Base-by-base conservation (phyloP, 495 filamentous ascomycete species). In the Aspergillus carlsbadensis region DNA sequence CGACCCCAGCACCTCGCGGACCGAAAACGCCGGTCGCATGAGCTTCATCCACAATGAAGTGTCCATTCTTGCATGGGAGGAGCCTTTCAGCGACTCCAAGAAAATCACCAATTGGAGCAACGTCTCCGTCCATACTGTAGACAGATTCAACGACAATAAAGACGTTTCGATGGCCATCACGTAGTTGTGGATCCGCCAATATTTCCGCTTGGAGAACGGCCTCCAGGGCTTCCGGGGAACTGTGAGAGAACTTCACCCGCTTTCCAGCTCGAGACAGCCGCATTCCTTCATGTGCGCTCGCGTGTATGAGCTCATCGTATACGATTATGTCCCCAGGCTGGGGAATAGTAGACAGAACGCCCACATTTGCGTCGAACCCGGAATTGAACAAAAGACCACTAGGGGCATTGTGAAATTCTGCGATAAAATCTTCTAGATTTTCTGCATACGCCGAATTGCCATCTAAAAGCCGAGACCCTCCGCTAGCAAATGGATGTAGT, bases 41-140 rank as follows among this genome's bases (percentile, higher is more conserved):
- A 3, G 89, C 90, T 68, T 94, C 90, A 57, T 94, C 90, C 6
- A 94, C 85, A 34, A 90, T 76, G 17, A 92, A 78, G 63, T 88
- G 79, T 5, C 79, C 87, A 64, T 89, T 89, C 2, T 73, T 71
- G 0, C 42, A 39, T 6, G 84, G 83, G 0, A 91, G 71, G 5
- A 83, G 57, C 1, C 68, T 65, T 47, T 91, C 79, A 0, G 87
- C 81, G 1, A 79, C 61, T 6, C 71, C 61, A 1, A 88, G 73
- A 34, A 92, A 79, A 20, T 84, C 74, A 14, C 65, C 60, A 14
- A 94, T 70, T 0, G 87, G 87, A 10, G 80, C 81, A 8, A 89
- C 62, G 68, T 92, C 88, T 0, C 90, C 90, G 64, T 93, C 88
- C 90, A 94, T 94, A 52, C 85, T 90, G 66, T 94, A 94, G n/a